Evolutionary conservation across 306 rosid genomes (phyloP), one percentile per base, ranked within the genome.

Genomic region (Acmispon strigosus): DNA sequence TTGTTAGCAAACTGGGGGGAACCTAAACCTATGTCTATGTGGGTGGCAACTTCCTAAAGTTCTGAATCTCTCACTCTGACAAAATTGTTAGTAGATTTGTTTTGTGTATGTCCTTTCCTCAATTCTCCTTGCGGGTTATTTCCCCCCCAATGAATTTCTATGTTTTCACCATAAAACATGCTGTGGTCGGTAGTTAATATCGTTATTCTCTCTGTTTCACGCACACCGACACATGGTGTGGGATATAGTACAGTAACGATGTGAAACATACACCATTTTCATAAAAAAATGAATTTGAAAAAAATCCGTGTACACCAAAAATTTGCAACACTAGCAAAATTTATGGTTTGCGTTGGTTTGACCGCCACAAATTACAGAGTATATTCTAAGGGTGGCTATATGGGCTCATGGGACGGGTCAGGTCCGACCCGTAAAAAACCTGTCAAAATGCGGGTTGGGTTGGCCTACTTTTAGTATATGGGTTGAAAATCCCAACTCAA

Each of bases 41-140:
- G 81, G 86, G 88, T 92, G 64, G 81, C 86, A 75, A 77, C 89
- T 68, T 89, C 87, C 29, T 76, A 66, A 83, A 68, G 22, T 45
- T 70, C 57, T 70, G 5, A 43, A 59, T 70, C 50, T 49, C 8
- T 43, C 10, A 55, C 29, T 24, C 56, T 19, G 16, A 64, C 17
- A 4, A 14, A 1, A 32, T 4, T 62, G 34, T 22, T 59, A 10
- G 17, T 32, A 32, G 5, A 29, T 17, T 81, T 69, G 24, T 54
- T 24, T 54, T 24, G 55, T 29, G 15, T 77, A 70, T 78, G 73
- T 82, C 49, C 43, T 56, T 64, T 72, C 43, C 76, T 45, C 10
- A 69, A 27, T 16, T 52, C 18, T 10, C 12, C 70, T 45, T 45
- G 17, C 10, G 17, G 48, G 15, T 27, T 1, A 1, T 27, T 27